Conservation (phyloP, 2,329 filamentous ascomycete genomes). For the Periconia sp. region DNA sequence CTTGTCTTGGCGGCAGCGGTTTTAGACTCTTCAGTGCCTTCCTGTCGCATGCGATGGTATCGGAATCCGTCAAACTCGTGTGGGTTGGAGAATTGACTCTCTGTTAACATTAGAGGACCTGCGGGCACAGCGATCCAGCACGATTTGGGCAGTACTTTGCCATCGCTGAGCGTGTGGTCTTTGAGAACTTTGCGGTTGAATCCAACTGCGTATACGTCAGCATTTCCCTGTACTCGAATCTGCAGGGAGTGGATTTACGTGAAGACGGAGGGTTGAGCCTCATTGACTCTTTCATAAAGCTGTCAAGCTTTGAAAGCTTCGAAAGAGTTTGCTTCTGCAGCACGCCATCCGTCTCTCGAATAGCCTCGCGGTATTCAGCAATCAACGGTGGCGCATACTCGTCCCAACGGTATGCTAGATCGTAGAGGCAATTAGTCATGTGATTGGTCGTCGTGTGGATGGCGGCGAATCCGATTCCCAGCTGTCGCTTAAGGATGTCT, state of each 20-base stretch:
- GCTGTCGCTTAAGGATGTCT: constrained; percentile 3
- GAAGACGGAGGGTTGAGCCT: constrained; percentile 1
- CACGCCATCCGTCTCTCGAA: background rate
- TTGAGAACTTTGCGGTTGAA: constrained; percentile 2
- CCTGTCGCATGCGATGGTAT: background rate
- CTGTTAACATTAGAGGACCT: background rate
- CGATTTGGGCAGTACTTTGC: constrained; percentile 2
- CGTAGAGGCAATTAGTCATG: constrained; percentile 6
- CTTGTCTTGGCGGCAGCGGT: background rate
- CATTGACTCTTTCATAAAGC: constrained; percentile 7
- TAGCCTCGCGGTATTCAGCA: background rate
- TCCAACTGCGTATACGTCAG: too few relatives aligned
- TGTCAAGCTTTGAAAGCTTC: constrained; percentile 5
- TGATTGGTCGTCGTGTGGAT: constrained; percentile 7
- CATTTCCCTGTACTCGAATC: too few relatives aligned
- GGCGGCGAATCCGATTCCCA: constrained; percentile 7
- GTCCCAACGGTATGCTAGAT: constrained; percentile 9
- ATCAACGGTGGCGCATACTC: constrained; percentile 4
- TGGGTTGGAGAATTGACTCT: background rate
- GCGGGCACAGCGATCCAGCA: background rate
- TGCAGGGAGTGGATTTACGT: background rate
- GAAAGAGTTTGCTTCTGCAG: background rate
- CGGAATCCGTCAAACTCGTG: constrained; percentile 3
- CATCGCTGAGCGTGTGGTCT: constrained; percentile 1
- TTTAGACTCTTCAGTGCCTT: background rate